phyloP scores from a whole-genome alignment of 148 eudicot species.

The Rhododendron ferrugineum region DNA sequence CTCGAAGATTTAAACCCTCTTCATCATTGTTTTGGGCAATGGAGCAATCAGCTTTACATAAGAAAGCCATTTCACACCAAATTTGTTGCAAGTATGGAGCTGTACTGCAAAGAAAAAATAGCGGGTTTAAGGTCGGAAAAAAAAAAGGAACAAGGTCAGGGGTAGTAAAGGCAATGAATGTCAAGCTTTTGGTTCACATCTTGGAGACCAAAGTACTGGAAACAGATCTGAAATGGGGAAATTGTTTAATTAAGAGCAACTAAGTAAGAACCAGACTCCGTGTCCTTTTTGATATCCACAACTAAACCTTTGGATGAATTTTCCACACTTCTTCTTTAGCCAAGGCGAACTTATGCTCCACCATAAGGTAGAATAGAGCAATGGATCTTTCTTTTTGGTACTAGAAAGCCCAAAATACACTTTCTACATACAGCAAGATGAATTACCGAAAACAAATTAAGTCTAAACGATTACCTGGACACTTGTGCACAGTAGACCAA shows the following conservation, averaged over 20 bases:
- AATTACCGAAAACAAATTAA: neutral
- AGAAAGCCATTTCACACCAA: neutral
- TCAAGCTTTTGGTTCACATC: neutral
- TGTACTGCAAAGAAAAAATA: neutral
- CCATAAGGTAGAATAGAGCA: neutral
- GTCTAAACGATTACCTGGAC: neutral
- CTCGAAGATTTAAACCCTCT: neutral
- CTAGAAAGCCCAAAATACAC: neutral
- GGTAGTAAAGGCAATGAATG: neutral
- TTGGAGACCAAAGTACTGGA: neutral
- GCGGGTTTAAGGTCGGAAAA: neutral
- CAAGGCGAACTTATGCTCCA: neutral
- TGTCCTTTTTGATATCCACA: neutral
- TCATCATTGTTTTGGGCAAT: neutral
- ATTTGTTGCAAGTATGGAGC: neutral
- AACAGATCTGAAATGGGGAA: neutral
- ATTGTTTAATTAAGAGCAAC: neutral
- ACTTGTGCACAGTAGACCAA: neutral
- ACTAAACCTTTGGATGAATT: neutral
- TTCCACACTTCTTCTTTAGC: neutral
- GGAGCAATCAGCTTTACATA: neutral
- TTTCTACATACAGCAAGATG: neutral
- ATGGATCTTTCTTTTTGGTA: neutral
- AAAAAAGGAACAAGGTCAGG: neutral
- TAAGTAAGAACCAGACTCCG: neutral